Conservation (phyloP, 2,329 filamentous ascomycete species). For the Cephalotrichum gorgonifer region DNA sequence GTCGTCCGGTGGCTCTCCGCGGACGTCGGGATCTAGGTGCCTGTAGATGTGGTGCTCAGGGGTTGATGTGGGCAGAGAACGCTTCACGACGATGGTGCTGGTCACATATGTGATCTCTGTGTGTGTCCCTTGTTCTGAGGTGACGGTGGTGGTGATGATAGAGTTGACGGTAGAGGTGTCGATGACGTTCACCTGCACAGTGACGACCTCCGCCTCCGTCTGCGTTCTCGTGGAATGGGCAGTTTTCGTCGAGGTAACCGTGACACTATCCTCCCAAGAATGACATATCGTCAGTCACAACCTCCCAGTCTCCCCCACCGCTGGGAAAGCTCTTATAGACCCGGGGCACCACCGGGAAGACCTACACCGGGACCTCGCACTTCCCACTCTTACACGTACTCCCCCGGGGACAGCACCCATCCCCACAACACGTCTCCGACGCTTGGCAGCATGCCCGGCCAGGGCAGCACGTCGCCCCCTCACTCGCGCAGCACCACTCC, state of each 20-base stretch:
- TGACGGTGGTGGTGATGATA: slow-evolving; percentile 1
- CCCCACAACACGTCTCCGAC: slow-evolving; percentile 7
- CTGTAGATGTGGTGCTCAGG: background rate
- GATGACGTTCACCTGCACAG: background rate
- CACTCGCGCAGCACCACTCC: slow-evolving; percentile 7
- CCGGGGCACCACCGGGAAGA: background rate
- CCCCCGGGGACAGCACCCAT: slow-evolving; percentile 7
- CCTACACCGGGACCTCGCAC: slow-evolving; percentile 5
- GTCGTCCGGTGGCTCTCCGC: background rate
- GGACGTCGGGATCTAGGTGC: background rate
- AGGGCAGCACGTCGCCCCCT: slow-evolving; percentile 7
- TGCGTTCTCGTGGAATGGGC: background rate
- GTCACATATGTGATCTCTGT: slow-evolving; percentile 5
- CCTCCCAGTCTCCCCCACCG: background rate
- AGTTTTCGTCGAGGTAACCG: slow-evolving; percentile 2
- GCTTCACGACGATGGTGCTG: background rate
- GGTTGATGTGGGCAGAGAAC: background rate
- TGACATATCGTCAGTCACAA: background rate
- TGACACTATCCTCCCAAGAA: background rate
- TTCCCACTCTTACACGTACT: slow-evolving; percentile 6
- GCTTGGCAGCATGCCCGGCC: slow-evolving; percentile 8
- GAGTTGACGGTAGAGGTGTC: slow-evolving; percentile 2
- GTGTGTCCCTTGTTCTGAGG: slow-evolving; percentile 1
- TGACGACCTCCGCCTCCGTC: background rate
- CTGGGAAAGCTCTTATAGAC: background rate